Evolutionary conservation across 2,329 filamentous ascomycete species (phyloP).

Genomic region (Cladosporium sp.): DNA sequence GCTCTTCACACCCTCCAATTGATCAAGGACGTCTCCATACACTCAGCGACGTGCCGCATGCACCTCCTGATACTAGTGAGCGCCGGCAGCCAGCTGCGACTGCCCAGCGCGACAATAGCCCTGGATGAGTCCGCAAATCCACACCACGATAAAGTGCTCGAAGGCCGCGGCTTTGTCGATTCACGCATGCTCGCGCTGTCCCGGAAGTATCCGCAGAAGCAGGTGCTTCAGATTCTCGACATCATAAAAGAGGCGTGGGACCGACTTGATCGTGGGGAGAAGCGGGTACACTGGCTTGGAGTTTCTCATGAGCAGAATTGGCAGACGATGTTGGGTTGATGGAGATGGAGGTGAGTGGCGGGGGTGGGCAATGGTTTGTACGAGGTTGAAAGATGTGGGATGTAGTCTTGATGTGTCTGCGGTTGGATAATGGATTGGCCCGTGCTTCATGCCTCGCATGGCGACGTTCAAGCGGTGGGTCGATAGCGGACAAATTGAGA

Average conservation of each 20-base stretch:
- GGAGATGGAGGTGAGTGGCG: neutral
- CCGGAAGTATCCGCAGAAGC: constrained; percentile 53
- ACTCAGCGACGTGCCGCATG: constrained; percentile 55
- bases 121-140: constrained; percentile 48
- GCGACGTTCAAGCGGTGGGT: neutral
- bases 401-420: neutral
- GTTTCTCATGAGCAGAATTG: constrained; percentile 58
- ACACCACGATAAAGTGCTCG: constrained; percentile 27
- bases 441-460: neutral
- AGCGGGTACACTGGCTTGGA: constrained; percentile 56
- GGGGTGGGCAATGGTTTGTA: neutral
- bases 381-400: neutral
- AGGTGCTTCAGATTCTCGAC: constrained; percentile 51
- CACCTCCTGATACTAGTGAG: constrained; percentile 56
- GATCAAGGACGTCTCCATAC: constrained; percentile 52
- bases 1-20: constrained; percentile 52
- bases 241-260: constrained; percentile 56
- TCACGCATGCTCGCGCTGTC: constrained; percentile 48
- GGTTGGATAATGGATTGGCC: neutral
- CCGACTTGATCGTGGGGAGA: constrained; percentile 50
- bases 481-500: neutral
- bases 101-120: constrained; percentile 38
- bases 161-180: constrained; percentile 51
- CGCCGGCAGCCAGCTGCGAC: constrained; percentile 52
- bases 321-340: constrained; percentile 56